Base-by-base conservation (phyloP, 2,329 filamentous ascomycete genomes). In the Fusarium cyanostomum region DNA sequence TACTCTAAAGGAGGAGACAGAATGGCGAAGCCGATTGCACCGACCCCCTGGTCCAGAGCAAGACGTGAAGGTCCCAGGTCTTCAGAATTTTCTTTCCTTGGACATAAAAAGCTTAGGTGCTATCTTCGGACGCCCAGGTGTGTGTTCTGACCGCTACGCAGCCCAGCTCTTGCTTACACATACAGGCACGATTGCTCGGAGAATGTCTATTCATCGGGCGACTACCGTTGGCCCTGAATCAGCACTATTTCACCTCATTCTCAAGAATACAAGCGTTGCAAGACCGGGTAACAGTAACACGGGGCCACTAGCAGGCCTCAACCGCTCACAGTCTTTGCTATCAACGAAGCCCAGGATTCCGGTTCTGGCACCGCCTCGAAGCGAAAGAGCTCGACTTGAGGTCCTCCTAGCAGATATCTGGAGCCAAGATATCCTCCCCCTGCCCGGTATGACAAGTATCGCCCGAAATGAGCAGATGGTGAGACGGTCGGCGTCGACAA, bases 381-480 rank as follows among this genome's bases (percentile, higher is more conserved):
- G 86, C 41, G 92, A 97, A 67, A 85, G 94, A 35, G 86, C 90
- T 21, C 87, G 91, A 10, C 80, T 98, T 3, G 94, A 97, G 73
- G 81, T 83, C 35, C 77, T 89, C 15, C 79, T 97, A 18, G 81
- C 85, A 13, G 92, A 96, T 64, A 87, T 97, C 2, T 97, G 94
- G 90, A 96, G 91, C 12, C 88, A 89, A 46, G 91, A 96, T 53
- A 76, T 87, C 15, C 78, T 97, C 37, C 92, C 93, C 1, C 95
- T 90, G 72, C 92, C 94, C 13, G 92, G 92, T 2, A 94, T 97
- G 86, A 85, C 85, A 28, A 81, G 75, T 76, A 75, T 88, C 78
- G 75, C 86, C 74, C 75, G 87, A 79, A 78, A 90, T 68, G 86
- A 96, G 68, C 87, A 91, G 71, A 80, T 92, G 4, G 89, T 95